phyloP scores from a whole-genome alignment of 2,329 filamentous ascomycete species.

The Colletotrichum zoysiae region DNA sequence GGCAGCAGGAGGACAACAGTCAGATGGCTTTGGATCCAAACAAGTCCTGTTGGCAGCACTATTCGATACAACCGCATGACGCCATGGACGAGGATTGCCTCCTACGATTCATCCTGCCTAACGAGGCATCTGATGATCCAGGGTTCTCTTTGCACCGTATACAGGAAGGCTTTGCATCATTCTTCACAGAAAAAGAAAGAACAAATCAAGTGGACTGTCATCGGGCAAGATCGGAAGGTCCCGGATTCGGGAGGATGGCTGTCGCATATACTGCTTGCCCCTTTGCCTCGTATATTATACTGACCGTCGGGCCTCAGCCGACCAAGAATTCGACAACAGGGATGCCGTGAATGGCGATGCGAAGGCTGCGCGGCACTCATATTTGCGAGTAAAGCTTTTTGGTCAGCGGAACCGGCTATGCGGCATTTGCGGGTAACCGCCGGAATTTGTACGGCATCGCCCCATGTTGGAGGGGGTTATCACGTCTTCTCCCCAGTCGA shows the following conservation, averaged over 20 bases:
- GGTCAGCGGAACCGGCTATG: background rate
- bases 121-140: background rate
- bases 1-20: background rate
- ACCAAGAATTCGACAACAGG: background rate
- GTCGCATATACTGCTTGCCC: background rate
- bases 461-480: constrained; percentile 2
- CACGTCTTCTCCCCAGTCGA: constrained; percentile 29
- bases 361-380: background rate
- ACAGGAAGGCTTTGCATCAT: background rate
- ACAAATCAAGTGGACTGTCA: no score
- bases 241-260: background rate
- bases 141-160: background rate
- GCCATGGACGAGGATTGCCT: background rate
- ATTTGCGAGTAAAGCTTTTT: background rate
- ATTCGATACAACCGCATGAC: background rate
- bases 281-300: background rate
- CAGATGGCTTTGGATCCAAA: background rate
- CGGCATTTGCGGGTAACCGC: background rate
- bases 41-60: background rate
- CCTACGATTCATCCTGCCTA: background rate
- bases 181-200: background rate
- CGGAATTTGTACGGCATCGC: background rate
- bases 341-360: background rate
- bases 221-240: background rate
- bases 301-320: background rate